Percentiles rank a stretch among this genome's conserved stretches.
Conservation (phyloP, 2,329 filamentous ascomycete genomes). For the Byssothecium circinans region DNA sequence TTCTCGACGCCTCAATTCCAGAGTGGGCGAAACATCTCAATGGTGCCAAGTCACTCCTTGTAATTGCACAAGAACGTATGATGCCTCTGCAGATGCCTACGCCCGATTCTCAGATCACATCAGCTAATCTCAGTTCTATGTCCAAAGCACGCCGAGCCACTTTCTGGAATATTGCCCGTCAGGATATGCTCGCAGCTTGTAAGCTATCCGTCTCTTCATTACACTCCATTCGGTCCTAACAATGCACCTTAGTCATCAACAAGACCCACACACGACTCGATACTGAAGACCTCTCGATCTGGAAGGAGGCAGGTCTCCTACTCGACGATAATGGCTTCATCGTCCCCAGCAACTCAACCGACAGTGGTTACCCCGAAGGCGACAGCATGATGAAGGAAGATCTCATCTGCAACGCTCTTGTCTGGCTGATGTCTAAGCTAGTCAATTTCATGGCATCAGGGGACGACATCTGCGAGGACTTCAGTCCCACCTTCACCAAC, state of each 20-base stretch:
- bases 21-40: constrained; percentile 68
- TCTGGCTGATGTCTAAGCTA: constrained; percentile 68
- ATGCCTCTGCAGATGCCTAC: constrained; percentile 50
- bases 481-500: constrained; percentile 46
- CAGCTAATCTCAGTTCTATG: constrained; percentile 38
- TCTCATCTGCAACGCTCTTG: constrained; percentile 63
- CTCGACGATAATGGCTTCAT: constrained; percentile 58
- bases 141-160: constrained; percentile 61
- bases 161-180: constrained; percentile 69
- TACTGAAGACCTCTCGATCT: constrained; percentile 63
- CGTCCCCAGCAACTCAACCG: constrained; percentile 48
- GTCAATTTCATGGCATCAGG: constrained; percentile 65
- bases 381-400: constrained; percentile 62
- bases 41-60: constrained; percentile 65
- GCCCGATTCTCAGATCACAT: constrained; percentile 34
- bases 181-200: constrained; percentile 67
- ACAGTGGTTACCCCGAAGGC: constrained; percentile 46
- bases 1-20: constrained; percentile 64
- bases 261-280: constrained; percentile 63
- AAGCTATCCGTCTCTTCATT: constrained; percentile 23
- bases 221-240: constrained; percentile 6
- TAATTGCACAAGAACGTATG: constrained; percentile 55
- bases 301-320: constrained; percentile 65
- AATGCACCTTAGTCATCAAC: constrained; percentile 54
- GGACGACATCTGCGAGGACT: constrained; percentile 51